Conservation (phyloP, 495 filamentous ascomycete species). For the Podospora bellae-mahoneyi region DNA sequence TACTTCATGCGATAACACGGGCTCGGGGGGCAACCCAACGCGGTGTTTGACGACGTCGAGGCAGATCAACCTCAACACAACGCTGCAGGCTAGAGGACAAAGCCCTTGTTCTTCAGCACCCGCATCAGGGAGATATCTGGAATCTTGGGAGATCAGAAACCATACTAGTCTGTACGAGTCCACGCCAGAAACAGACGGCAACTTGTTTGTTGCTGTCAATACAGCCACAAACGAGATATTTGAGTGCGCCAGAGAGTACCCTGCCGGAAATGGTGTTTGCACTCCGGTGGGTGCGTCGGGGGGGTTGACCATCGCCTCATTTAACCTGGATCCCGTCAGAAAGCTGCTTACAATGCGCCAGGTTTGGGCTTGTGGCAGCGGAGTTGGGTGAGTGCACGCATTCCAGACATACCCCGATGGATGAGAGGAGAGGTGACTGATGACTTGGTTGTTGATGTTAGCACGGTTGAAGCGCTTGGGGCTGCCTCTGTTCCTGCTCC, state of each 20-base stretch:
- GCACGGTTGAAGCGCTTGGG: background rate
- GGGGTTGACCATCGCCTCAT: background rate
- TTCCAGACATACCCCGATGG: too few species aligned
- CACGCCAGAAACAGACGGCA: background rate
- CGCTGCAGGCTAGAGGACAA: background rate
- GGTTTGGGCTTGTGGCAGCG: background rate
- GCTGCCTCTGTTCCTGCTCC: background rate
- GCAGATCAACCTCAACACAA: background rate
- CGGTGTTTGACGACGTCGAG: background rate
- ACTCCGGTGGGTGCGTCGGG: background rate
- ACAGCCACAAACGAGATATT: conserved; percentile 1
- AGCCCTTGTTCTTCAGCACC: background rate
- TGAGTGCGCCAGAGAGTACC: background rate
- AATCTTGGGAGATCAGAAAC: background rate
- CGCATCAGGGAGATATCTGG: background rate
- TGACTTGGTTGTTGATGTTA: background rate
- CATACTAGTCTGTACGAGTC: background rate
- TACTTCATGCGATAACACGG: background rate
- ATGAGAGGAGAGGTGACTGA: too few species aligned
- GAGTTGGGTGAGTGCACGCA: background rate
- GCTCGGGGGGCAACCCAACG: background rate
- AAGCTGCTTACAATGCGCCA: background rate
- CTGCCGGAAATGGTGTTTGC: background rate
- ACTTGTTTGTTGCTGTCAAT: background rate
- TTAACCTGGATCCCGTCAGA: background rate